Base-by-base conservation (phyloP, 1,284 basidiomycete genomes). In the Cutaneotrichosporon sp. region DNA sequence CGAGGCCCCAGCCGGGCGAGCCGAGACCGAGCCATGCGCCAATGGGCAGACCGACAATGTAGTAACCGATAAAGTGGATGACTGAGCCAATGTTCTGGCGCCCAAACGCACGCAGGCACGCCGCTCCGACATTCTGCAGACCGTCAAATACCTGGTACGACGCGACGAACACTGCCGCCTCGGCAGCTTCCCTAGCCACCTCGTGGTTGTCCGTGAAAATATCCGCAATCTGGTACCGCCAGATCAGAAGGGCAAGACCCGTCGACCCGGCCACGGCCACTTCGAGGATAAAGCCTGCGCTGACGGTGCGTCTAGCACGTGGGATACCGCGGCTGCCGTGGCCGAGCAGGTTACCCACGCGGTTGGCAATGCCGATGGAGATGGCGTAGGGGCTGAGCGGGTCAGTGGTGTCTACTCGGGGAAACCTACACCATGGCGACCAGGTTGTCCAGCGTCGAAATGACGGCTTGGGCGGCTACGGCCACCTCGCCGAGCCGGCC, bases 261-360 rank as follows among this genome's bases (percentile, higher is more conserved):
- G 51, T 58, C 12, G 52, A 51, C 30, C 53, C 60, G 1, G 55
- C 39, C 7, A 61, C 55, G 13, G 38, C 35, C 38, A 66, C 21
- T 30, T 64, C 57, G 33, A 67, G 52, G 20, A 60, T 17, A 26
- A 66, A 59, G 14, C 58, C 61, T 0, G 64, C 66, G 10, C 53
- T 49, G 10, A 68, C 59, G 20, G 55, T 51, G 8, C 51, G 40
- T 12, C 51, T 55, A 3, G 63, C 60, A 14, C 63, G 53, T 34
- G 56, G 58, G 51, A 61, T 61, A 2, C 63, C 64, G 8, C 54
- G 51, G 9, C 46, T 35, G 20, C 64, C 64, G 41, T 62, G 56
- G 18, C 65, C 65, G 17, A 67, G 59, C 18, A 68, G 61, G 52
- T 66, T 66, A 18, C 66, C 66, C 20, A 67, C 51, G 35, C 63